Base-by-base conservation (phyloP, 495 filamentous ascomycete genomes). In the Massariosphaeria phaeospora region DNA sequence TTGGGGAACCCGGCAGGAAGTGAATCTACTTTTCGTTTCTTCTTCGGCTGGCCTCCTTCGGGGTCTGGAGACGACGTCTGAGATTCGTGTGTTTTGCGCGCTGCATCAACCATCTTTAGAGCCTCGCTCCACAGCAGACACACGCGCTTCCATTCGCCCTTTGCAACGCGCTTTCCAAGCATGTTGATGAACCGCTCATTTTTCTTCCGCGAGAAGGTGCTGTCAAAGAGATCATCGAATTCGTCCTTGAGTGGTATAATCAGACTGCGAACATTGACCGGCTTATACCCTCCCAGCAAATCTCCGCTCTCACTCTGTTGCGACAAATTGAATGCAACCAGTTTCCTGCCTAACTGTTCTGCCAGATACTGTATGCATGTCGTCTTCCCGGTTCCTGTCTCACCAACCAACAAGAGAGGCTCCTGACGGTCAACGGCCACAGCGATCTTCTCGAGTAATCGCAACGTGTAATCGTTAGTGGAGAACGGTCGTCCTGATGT, bases 371-470 rank as follows among this genome's bases (percentile, higher is more conserved):
- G 94, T 38, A 99, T 82, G 11, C 91, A 84, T 1, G 91, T 91
- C 1, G 94, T 99, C 70, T 99, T 99, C 63, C 94, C 94, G 43
- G 93, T 95, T 71, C 94, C 94, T 2, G 94, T 99, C 72, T 99
- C 94, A 57, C 94, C 94, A 31, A 99, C 93, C 44, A 99, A 80
- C 24, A 99, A 71, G 8, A 95, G 79, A 1, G 94, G 93, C 65
- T 99, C 94, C 3, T 81, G 78, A 68, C 90, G 82, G 51, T 85
- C 80, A 12, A 96, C 79, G 1, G 90, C 83, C 25, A 85, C 83
- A 4, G 85, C 84, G 52, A 96, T 84, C 67, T 91, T 87, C 65
- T 99, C 93, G 56, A 97, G 72, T 9, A 88, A 67, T 48, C 83
- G 73, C 44, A 79, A 76, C 0, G 84, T 85, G 64, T 88, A 84